Evolutionary conservation across 176 grass and related monocot species (phyloP), one percentile per base, ranked within the genome.

Genomic region (Saccharum spontaneum): DNA sequence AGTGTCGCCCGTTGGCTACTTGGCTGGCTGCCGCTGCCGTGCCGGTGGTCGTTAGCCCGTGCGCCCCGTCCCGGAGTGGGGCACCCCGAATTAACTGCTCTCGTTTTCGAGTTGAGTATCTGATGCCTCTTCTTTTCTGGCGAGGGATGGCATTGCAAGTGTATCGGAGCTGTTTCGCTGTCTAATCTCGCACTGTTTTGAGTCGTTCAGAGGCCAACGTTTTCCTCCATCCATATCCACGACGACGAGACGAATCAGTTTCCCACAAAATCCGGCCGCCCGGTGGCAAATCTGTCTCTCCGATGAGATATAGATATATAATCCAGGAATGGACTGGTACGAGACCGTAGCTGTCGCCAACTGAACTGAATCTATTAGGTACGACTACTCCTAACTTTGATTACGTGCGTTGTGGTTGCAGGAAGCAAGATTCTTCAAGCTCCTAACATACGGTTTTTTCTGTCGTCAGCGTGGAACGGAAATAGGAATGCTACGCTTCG

Each of bases 301-400:
- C n/a, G n/a, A n/a, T n/a, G n/a, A n/a, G n/a, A n/a, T n/a, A n/a
- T n/a, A n/a, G n/a, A n/a, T n/a, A n/a, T n/a, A n/a, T n/a, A n/a
- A n/a, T n/a, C n/a, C n/a, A n/a, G n/a, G n/a, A n/a, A n/a, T n/a
- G n/a, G n/a, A n/a, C n/a, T n/a, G n/a, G n/a, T n/a, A n/a, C n/a
- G n/a, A n/a, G n/a, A n/a, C n/a, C n/a, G n/a, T 2, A 79, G 59
- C n/a, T 79, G n/a, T 64, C 76, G 14, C 76, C 76, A 11, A 43
- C 76, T 63, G 28, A 28, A 28, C 28, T 1, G 76, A 78, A 78
- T 62, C 34, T 24, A 38, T 6, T 40, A 8, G 0, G 39, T 40
- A 40, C 38, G 9, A 43, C 41, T 43, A 1, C 45, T 48, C 45
- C 67, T 36, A 3, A 67, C 30, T 2, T 41, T 0, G 33, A n/a